These are phyloP conservation scores for Starmerella asiatica DNA, from an alignment of 805 yeast genomes.

Conservation along the genomic window DNA sequence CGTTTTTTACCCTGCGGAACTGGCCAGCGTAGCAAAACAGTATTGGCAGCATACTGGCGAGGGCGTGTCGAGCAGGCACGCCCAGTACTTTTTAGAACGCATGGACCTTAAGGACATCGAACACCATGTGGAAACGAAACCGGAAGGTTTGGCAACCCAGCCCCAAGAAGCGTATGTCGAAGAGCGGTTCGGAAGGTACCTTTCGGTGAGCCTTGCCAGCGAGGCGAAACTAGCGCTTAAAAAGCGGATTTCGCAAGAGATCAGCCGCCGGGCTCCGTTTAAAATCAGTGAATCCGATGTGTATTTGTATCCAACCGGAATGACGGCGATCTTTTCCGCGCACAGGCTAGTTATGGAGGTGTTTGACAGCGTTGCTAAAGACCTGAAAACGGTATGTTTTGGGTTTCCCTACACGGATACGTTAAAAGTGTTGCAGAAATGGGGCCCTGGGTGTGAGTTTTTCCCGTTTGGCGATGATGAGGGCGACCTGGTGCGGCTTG, in stretches of 20 bases:
- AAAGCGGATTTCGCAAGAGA: slow-evolving; percentile 40
- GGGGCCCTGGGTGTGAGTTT: slow-evolving; percentile 84
- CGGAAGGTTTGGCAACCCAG: slow-evolving; percentile 1
- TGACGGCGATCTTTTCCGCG: slow-evolving; percentile 80
- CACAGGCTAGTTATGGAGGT: slow-evolving; percentile 34
- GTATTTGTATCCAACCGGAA: slow-evolving; percentile 76
- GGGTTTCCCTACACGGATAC: slow-evolving; percentile 97
- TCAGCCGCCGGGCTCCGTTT: slow-evolving; percentile 8
- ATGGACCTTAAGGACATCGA: slow-evolving; percentile 9
- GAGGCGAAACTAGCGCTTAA: slow-evolving; percentile 65
- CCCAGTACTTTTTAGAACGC: slow-evolving; percentile 58
- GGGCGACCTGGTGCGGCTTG: slow-evolving; percentile 47
- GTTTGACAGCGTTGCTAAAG: slow-evolving; percentile 13
- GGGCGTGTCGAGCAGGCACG: slow-evolving; percentile 83
- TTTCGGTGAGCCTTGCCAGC: slow-evolving; percentile 60
- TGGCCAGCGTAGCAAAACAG: slow-evolving; percentile 53
- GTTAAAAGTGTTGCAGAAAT: slow-evolving; percentile 66
- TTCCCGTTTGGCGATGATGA: slow-evolving; percentile 68
- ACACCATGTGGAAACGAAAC: slow-evolving; percentile 22
- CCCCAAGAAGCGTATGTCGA: slow-evolving; percentile 46
- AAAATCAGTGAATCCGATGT: slow-evolving; percentile 29
- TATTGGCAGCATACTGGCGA: slow-evolving; percentile 98
- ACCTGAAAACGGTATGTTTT: slow-evolving; percentile 65
- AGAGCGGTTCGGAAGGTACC: slow-evolving; percentile 78
- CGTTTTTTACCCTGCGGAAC: slow-evolving; percentile 57